Evolutionary conservation across 306 rosid species (phyloP), one percentile per base, ranked within the genome.

Genomic region (Rosa persica): DNA sequence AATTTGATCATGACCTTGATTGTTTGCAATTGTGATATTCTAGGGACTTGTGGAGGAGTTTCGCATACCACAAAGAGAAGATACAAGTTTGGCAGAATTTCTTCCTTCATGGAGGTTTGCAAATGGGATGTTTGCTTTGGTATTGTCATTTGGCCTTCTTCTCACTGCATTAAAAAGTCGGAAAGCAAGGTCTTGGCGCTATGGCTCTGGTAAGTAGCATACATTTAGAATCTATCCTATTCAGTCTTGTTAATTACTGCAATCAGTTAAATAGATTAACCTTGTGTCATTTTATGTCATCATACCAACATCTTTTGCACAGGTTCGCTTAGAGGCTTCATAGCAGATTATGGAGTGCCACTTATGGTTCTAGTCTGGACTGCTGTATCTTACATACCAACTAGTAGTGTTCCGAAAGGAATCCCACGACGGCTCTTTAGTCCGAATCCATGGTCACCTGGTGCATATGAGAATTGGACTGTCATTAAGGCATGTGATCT

Each of bases 401-500:
- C 97, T 1, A 57, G 77, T 76, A 86, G 62, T 79, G 93, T 93
- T 74, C 99, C 99, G 25, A 75, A 81, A 9, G 99, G 97, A 68
- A 91, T 96, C 66, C 99, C 99, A 8, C 81, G 99, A 85, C 90
- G 99, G 40, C 95, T 96, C 58, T 86, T 89, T 77, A 96, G 99
- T 83, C 99, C 99, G n/a, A 91, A 96, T 76, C 99, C 99, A 1
- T 96, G 99, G 99, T 93, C 99, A 39, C 96, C 94, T 10, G 99
- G 99, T 81, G 99, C 99, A 49, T 96, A 96, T 34, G 96, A 88
- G 10, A 96, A 96, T 81, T 96, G 99, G 99, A 96, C 97, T 48
- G 97, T 96, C 46, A 70, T 95, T 65, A 91, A 93, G 98, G 99
- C 83, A 87, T 72, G 93, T 68, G 34, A 16, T 42, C 55, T 2